Base-by-base conservation (phyloP, 2,329 filamentous ascomycete genomes). In the Pezicula neosporulosa region DNA sequence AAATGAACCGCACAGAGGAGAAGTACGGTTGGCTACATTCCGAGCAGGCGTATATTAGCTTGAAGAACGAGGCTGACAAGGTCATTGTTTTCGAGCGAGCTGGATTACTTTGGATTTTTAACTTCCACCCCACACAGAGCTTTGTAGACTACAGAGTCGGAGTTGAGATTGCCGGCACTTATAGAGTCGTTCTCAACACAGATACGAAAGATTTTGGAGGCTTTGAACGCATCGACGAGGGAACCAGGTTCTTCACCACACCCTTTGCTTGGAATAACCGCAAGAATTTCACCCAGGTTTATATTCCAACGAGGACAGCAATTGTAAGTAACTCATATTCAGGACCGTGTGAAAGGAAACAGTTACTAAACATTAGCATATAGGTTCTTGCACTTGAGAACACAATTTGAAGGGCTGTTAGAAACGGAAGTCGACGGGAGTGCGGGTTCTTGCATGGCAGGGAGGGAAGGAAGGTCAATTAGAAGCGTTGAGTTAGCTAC, bases 31-130 rank as follows among this genome's bases (percentile, higher is more conserved):
- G 94, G 94, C 77, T 99, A 36, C 85, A 89, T 66, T 76, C 87
- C 1, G 74, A 86, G 0, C 93, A 97, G 71, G 94, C 92, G 0
- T 96, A 94, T 68, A 86, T 99, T 64, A 94, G 89, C 55, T 78
- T 97, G 60, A 99, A 97, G 80, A 85, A 99, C 67, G 91, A 97
- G 66, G 77, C 72, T 18, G 94, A 99, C 73, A 99, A 97, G 74
- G 86, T 97, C 41, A 83, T 99, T 58, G 92, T 96, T 3, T 99
- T 97, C 68, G 94, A 99, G 75, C 83, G 94, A 30, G 94, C 85
- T 1, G 92, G 92, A 0, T 74, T 96, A 52, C 77, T 99, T 10
- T 99, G 92, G 77, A 80, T 97, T 62, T 97, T 99, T 80, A 99
- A 99, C 73, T 97, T 97, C 78, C 86, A 97, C 67, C 85, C 89